Percentiles rank a stretch among this genome's conserved stretches.
Conservation (phyloP, 257 asterid genomes). For the Solanum pennellii region DNA sequence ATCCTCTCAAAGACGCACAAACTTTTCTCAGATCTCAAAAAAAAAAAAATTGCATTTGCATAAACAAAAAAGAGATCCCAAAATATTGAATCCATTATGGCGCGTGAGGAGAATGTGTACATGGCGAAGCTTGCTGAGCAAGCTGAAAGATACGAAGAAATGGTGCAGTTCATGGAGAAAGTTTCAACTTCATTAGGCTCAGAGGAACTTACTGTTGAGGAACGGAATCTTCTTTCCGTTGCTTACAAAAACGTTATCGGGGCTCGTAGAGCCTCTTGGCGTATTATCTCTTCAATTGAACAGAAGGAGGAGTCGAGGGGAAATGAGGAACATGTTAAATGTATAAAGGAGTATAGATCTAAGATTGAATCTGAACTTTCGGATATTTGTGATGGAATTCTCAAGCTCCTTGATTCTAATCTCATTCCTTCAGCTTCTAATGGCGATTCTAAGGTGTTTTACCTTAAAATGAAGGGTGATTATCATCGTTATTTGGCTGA, state of each 20-base stretch:
- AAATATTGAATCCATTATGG: slow-evolving; percentile 21
- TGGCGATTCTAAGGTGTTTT: slow-evolving; percentile 13
- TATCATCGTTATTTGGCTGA: slow-evolving; percentile 18
- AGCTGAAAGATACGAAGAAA: slow-evolving; percentile 22
- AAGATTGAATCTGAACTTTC: slow-evolving; percentile 12
- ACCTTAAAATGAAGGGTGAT: slow-evolving; percentile 15
- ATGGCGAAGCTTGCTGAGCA: slow-evolving; percentile 23
- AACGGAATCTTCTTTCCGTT: slow-evolving; percentile 14
- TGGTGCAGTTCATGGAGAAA: slow-evolving; percentile 24
- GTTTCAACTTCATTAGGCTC: slow-evolving; percentile 5
- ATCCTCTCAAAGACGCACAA: not conserved
- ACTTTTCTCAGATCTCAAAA: not conserved
- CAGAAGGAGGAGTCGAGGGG: slow-evolving; percentile 18
- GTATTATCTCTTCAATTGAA: slow-evolving; percentile 19
- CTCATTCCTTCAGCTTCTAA: slow-evolving; percentile 4
- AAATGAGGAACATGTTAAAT: slow-evolving; percentile 10
- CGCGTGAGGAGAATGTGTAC: slow-evolving; percentile 20
- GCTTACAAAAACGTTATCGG: slow-evolving; percentile 24
- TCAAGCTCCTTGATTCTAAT: slow-evolving; percentile 1
- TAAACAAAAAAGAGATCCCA: not conserved
- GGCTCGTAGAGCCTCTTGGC: slow-evolving; percentile 23
- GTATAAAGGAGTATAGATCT: slow-evolving; percentile 9
- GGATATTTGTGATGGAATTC: slow-evolving; percentile 7
- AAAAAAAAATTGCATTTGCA: not conserved
- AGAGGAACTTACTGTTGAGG: slow-evolving; percentile 17